Percentiles rank a stretch among this genome's conserved stretches.
Conservation (phyloP, 305 asterid genomes). For the Fraxinus velutina region DNA sequence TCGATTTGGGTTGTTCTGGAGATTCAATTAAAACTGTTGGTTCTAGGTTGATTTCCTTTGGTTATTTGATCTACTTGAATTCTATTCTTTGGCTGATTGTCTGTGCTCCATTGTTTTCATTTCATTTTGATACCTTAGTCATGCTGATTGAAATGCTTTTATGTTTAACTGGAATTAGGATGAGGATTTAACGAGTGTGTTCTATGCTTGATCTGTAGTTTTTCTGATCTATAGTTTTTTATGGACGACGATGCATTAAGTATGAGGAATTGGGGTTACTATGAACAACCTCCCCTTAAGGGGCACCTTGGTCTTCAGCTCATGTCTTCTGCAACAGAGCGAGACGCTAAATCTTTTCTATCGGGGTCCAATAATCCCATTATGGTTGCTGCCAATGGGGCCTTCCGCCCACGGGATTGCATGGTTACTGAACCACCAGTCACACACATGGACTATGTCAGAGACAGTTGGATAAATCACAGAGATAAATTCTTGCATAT, state of each 20-base stretch:
- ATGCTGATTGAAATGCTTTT: constrained; percentile 7
- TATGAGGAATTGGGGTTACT: constrained; percentile 48
- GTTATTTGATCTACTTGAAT: not conserved
- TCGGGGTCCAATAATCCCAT: constrained; percentile 52
- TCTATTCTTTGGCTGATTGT: constrained; percentile 6
- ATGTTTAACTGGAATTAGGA: constrained; percentile 14
- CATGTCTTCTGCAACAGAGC: constrained; percentile 64
- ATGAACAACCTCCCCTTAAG: constrained; percentile 58
- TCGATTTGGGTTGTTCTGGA: not conserved
- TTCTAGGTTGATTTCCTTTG: constrained; percentile 7
- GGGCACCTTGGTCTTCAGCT: constrained; percentile 76
- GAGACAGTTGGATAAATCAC: constrained; percentile 80
- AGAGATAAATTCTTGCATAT: constrained; percentile 28
- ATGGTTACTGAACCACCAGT: constrained; percentile 57
- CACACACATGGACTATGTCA: constrained; percentile 66
- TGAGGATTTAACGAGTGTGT: constrained; percentile 25
- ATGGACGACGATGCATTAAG: constrained; percentile 88
- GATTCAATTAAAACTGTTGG: constrained; percentile 5
- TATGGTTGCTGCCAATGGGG: constrained; percentile 63
- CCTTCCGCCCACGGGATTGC: constrained; percentile 60
- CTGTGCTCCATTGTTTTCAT: not conserved
- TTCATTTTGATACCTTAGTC: not conserved
- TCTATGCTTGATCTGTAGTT: constrained; percentile 38
- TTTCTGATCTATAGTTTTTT: constrained; percentile 15
- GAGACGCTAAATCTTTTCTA: constrained; percentile 64